These are phyloP conservation scores for Albophoma yamanashiensis DNA, from an alignment of 2,329 filamentous ascomycete genomes.

Conservation along the genomic window DNA sequence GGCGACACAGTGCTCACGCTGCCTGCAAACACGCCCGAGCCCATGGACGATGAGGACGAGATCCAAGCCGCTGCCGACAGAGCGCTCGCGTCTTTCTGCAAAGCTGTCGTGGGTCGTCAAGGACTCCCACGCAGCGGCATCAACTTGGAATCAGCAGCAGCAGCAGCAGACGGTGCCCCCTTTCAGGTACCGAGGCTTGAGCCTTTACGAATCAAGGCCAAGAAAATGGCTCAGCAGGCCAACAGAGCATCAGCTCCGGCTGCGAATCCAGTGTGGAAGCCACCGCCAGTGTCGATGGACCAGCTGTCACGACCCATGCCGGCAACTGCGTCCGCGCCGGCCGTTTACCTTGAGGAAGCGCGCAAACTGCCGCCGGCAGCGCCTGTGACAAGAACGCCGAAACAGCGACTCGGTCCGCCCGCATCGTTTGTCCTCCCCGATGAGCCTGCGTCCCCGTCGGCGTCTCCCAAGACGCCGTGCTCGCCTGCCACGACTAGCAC, in stretches of 20 bases:
- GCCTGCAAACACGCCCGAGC: background rate
- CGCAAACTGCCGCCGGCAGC: slow-evolving; percentile 6
- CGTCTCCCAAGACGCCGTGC: background rate
- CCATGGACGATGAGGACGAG: slow-evolving; percentile 4
- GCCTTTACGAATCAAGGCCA: slow-evolving; percentile 19
- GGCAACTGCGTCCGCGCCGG: slow-evolving; percentile 3
- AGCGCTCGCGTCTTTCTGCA: slow-evolving; percentile 7
- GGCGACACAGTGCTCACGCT: slow-evolving; percentile 1
- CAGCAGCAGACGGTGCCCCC: slow-evolving; percentile 11
- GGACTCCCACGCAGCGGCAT: slow-evolving; percentile 3
- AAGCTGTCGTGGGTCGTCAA: slow-evolving; percentile 9
- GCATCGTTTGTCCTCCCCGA: slow-evolving; percentile 6
- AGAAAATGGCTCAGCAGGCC: background rate
- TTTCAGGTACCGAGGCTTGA: slow-evolving; percentile 28
- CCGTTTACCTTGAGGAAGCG: slow-evolving; percentile 11
- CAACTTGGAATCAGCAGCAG: slow-evolving; percentile 5
- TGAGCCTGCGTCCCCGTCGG: background rate
- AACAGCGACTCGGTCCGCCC: slow-evolving; percentile 11
- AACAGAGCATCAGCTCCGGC: background rate
- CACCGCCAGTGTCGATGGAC: background rate
- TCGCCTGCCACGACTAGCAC: background rate
- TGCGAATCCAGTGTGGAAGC: background rate
- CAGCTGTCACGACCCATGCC: background rate
- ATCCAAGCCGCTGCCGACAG: slow-evolving; percentile 9
- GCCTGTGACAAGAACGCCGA: slow-evolving; percentile 3